Evolutionary conservation across 2,329 filamentous ascomycete species (phyloP).

Genomic region (Cladosporium velox): DNA sequence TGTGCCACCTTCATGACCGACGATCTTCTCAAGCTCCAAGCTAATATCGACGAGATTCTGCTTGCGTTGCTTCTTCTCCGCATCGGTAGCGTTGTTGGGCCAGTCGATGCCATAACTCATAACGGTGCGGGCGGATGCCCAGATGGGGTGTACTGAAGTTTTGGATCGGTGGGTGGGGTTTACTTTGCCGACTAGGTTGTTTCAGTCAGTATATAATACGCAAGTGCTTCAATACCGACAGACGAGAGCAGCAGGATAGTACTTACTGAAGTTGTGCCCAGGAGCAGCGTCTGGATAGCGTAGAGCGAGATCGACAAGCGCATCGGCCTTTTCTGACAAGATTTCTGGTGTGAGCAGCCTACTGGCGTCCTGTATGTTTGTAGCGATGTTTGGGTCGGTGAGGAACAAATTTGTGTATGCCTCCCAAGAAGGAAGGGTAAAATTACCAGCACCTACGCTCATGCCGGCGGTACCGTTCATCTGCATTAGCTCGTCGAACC

Average conservation of each 20-base stretch:
- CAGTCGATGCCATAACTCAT: constrained; percentile 12
- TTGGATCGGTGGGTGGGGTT: background rate
- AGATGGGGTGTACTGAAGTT: constrained; percentile 7
- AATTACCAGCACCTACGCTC: background rate
- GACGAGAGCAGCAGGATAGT: background rate
- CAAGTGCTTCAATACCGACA: background rate
- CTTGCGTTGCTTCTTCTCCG: constrained; percentile 5
- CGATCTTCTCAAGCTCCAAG: background rate
- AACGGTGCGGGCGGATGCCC: background rate
- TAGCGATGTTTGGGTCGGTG: constrained; percentile 1
- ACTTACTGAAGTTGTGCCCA: constrained; percentile 11
- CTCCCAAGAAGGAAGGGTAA: constrained; percentile 7
- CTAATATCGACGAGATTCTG: background rate
- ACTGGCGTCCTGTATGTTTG: constrained; percentile 1
- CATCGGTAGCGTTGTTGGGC: background rate
- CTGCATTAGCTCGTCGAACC: background rate
- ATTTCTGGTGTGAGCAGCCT: background rate
- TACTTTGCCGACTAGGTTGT: background rate
- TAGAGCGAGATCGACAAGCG: background rate
- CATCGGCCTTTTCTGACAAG: background rate
- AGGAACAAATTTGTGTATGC: background rate
- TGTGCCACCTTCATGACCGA: background rate
- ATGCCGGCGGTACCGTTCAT: background rate
- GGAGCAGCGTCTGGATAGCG: background rate
- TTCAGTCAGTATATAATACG: background rate